Percentiles rank a stretch among this genome's conserved stretches.
Evolutionary conservation across 2,329 filamentous ascomycete species (phyloP).

Genomic region (Fusarium sacchari): DNA sequence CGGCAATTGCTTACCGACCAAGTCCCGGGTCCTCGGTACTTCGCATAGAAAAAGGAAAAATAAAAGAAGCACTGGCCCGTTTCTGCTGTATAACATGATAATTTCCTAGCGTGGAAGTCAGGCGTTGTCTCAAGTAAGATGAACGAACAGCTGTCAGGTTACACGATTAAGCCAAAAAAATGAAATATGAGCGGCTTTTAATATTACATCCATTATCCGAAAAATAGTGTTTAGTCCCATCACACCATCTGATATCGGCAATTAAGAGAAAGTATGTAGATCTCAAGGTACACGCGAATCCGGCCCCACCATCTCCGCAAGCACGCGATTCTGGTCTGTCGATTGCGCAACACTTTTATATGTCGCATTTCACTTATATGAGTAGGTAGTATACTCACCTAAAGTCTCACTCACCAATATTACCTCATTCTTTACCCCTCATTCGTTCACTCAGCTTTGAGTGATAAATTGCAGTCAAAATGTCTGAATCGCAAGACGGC

Average conservation of each 20-base stretch:
- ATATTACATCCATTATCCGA: not conserved
- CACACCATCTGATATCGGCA: not conserved
- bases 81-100: not conserved
- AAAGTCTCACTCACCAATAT: not conserved
- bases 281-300: not conserved
- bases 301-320: constrained; percentile 10
- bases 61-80: not conserved
- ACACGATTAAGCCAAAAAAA: not conserved
- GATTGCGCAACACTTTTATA: not conserved
- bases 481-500: constrained; percentile 17
- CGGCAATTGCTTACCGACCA: not conserved
- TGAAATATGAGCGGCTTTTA: no score
- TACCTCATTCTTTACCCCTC: not conserved
- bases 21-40: not conserved
- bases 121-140: not conserved
- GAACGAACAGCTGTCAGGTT: rapidly evolving
- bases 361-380: not conserved
- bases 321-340: not conserved
- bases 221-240: not conserved
- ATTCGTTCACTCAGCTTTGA: not conserved
- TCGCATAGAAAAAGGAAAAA: not conserved
- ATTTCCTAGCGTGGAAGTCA: not conserved
- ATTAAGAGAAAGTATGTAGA: not conserved
- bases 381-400: not conserved
- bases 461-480: not conserved